Evolutionary conservation across 1,139 yeast species (phyloP), one percentile per base, ranked within the genome.

Genomic region (Diutina ranongensis): DNA sequence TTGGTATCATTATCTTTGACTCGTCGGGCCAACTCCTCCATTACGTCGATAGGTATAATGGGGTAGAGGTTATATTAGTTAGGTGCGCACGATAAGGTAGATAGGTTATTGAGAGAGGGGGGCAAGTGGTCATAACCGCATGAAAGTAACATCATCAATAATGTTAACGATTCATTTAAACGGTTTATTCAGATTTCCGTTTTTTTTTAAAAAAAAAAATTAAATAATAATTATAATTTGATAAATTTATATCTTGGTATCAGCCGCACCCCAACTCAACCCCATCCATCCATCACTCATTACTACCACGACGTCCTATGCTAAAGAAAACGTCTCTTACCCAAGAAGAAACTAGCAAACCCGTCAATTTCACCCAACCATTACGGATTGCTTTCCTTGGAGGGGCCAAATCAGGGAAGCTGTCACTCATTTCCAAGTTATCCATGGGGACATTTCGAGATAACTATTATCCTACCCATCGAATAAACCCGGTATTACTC

Each of bases 391-490:
- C 83, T 0, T 60, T 79, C 10, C 55, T 79, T 4, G 86, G 86
- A 0, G 81, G 75, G 0, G 65, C 73, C 12, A 65, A 63, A 47
- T 67, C 71, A 1, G 80, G 80, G 9, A 75, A 75, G 54, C 69
- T 78, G 1, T 65, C 76, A 1, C 60, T 71, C 20, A 67, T 74
- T n/a, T 74, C 81, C 22, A 68, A 77, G 47, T 54, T 79, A 19
- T 57, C 66, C 21, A 67, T 74, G 44, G 72, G 75, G 15, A 65
- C 69, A 44, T 71, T 73, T 35, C 63, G 69, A 31, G 80, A 73
- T 42, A 75, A 78, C 4, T 79, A 83, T 57, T 83, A 83, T 53
- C 92, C 92, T 2, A 83, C 89, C 1, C 67, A 64, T 27, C 72
- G 61, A 57, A 73, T 66, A 60, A 64, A 67, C 25, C 77, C 86